phyloP scores from a whole-genome alignment of 2,329 filamentous ascomycete species.

The Hawksworthiomyces lignivorus region DNA sequence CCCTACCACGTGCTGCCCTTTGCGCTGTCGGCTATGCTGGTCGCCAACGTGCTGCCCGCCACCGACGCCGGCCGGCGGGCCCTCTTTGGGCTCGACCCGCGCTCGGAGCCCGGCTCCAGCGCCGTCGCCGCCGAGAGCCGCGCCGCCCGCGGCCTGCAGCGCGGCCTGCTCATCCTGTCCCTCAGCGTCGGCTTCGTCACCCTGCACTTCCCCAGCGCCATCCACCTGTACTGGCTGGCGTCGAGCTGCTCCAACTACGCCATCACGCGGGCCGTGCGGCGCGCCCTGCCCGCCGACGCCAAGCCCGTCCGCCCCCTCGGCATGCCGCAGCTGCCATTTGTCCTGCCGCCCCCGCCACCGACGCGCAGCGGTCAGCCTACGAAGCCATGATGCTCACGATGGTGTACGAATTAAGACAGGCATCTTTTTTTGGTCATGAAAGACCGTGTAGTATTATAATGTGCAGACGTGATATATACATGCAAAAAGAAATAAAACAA shows the following conservation, averaged over 20 bases:
- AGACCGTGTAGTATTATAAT: too few species aligned
- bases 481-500: not conserved
- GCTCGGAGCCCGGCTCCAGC: not conserved
- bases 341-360: too few species aligned
- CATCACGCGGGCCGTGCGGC: slow-evolving; percentile 16
- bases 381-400: too few species aligned
- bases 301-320: slow-evolving; percentile 7
- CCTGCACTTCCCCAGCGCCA: slow-evolving; percentile 30
- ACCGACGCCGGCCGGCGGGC: slow-evolving; percentile 16
- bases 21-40: slow-evolving; percentile 27
- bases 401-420: too few species aligned
- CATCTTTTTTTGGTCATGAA: too few species aligned
- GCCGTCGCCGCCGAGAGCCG: not conserved
- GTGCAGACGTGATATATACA: slow-evolving; percentile 2
- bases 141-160: slow-evolving; percentile 16
- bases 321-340: too few species aligned
- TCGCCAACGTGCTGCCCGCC: slow-evolving; percentile 27
- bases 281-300: slow-evolving; percentile 19
- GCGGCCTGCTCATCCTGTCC: slow-evolving; percentile 22
- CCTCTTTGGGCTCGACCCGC: slow-evolving; percentile 18
- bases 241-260: slow-evolving; percentile 22
- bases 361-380: too few species aligned
- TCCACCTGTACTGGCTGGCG: slow-evolving; percentile 37
- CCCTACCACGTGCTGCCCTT: slow-evolving; percentile 42
- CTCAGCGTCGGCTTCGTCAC: slow-evolving; percentile 29